phyloP scores from a whole-genome alignment of 257 asterid genomes.

The Gentiana dahurica region DNA sequence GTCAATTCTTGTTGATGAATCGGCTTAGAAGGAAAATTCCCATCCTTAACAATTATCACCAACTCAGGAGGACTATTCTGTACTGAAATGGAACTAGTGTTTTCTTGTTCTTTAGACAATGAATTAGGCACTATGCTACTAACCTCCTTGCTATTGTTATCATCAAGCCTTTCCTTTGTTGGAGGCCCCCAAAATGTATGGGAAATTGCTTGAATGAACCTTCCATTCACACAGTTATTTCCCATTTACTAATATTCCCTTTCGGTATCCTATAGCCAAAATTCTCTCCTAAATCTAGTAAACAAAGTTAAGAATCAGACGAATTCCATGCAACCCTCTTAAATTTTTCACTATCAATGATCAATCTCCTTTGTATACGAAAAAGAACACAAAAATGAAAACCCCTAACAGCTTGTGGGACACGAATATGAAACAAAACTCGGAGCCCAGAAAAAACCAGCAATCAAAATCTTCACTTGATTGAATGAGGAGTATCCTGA shows the following conservation, averaged over 20 bases:
- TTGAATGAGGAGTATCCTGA: too few species aligned
- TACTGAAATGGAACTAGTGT: slow-evolving; percentile 4
- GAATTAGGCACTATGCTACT: background rate
- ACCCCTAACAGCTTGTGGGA: background rate
- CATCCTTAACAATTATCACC: slow-evolving; percentile 19
- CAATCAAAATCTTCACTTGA: too few species aligned
- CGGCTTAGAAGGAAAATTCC: background rate
- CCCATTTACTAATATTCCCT: slow-evolving; percentile 9
- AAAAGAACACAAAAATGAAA: too few species aligned
- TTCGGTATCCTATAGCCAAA: background rate
- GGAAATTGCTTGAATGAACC: slow-evolving; percentile 17
- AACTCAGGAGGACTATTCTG: slow-evolving; percentile 31
- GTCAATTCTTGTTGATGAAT: slow-evolving; percentile 11
- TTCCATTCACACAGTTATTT: slow-evolving; percentile 16
- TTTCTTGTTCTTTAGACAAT: slow-evolving; percentile 13
- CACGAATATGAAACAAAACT: slow-evolving; percentile 3
- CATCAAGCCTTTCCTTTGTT: slow-evolving; percentile 6
- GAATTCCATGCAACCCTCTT: too few species aligned
- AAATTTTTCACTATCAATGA: too few species aligned
- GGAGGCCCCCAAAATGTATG: slow-evolving; percentile 13
- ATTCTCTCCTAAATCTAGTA: background rate
- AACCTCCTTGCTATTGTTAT: slow-evolving; percentile 7
- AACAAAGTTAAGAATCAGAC: too few species aligned
- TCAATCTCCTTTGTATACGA: too few species aligned
- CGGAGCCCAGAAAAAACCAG: background rate